Evolutionary conservation across 192 early-diverging fungal species (phyloP), one percentile per base, ranked within the genome.

Genomic region (Allomyces arbusculus): DNA sequence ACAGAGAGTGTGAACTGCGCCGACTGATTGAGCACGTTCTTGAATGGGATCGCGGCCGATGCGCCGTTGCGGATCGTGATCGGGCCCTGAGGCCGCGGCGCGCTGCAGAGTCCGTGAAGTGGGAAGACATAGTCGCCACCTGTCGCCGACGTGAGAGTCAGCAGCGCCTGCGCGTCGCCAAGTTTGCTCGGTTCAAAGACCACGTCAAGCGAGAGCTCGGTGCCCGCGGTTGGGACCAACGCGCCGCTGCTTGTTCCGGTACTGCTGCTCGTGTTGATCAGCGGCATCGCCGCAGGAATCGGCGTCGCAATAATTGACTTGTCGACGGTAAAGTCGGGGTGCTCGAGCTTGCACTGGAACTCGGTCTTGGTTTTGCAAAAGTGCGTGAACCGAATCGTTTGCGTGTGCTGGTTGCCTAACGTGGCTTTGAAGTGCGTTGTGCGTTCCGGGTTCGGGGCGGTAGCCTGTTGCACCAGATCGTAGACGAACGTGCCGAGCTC

Each of bases 51-150:
- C 4, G 72, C 45, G 1, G 78, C 62, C 0, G 73, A 62, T 9
- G 70, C 58, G 1, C 82, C 82, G 16, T 77, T 20, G 68, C 79
- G 82, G 45, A 84, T 71, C 0, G 69, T 62, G 68, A 84, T 84
- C 1, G 82, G 82, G 1, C 82, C 82, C 67, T 84, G 82, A 7
- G 82, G 82, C 66, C 73, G 62, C 16, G 82, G 82, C 10, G 69
- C 58, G 3, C 68, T 69, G 65, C 81, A 84, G 64, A 84, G 81
- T 0, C 82, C 82, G 64, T 68, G 73, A 12, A 84, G 71, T 16
- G 81, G 79, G 65, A 79, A 83, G 0, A 80, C 45, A 58, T 82
- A 84, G 65, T 84, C 82, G 7, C 82, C 82, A 24, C 82, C 82
- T 10, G 63, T 61, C 14, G 82, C 11, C 3, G 82, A 84, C 8